These are phyloP conservation scores for Sarocladium brachiariae DNA, from an alignment of 2,329 filamentous ascomycete species.

Conservation along the genomic window DNA sequence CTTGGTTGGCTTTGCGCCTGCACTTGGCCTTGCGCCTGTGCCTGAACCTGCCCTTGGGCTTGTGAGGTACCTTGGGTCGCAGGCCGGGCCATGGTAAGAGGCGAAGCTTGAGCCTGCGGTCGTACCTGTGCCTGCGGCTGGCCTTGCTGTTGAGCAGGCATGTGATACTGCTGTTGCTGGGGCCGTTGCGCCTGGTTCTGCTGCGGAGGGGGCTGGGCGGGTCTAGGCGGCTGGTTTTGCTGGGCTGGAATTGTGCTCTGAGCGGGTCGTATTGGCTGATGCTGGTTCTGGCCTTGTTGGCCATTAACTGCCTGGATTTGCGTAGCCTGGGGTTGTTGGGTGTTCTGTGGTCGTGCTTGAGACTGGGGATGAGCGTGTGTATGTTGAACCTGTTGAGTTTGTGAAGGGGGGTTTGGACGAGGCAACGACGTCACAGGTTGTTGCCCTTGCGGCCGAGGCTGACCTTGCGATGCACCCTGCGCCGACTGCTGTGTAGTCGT, in stretches of 20 bases:
- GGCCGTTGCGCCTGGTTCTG: constrained; percentile 14
- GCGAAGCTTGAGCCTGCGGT: neutral
- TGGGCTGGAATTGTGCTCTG: constrained; percentile 13
- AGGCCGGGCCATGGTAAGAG: neutral
- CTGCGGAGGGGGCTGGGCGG: constrained; percentile 13
- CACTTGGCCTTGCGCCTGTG: neutral
- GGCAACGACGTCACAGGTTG: constrained; percentile 3
- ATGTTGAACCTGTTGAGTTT: constrained; percentile 16
- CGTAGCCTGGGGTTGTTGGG: constrained; percentile 4
- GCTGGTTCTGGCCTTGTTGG: constrained; percentile 16
- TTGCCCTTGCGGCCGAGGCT: constrained; percentile 4
- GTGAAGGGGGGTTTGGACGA: neutral
- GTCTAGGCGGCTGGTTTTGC: constrained; percentile 12
- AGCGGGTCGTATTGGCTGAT: constrained; percentile 11
- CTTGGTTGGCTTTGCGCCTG: neutral
- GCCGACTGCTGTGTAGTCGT: constrained; percentile 19
- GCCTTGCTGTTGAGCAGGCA: constrained; percentile 8
- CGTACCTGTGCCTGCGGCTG: neutral
- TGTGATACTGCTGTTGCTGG: constrained; percentile 9
- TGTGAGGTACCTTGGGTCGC: constrained; percentile 1
- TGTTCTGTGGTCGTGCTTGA: constrained; percentile 13
- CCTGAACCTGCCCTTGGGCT: neutral
- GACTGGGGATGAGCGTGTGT: constrained; percentile 16
- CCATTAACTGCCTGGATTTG: neutral
- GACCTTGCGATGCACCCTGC: neutral